Base-by-base conservation (phyloP, 805 yeast species). In the Schizosaccharomyces osmophilus region DNA sequence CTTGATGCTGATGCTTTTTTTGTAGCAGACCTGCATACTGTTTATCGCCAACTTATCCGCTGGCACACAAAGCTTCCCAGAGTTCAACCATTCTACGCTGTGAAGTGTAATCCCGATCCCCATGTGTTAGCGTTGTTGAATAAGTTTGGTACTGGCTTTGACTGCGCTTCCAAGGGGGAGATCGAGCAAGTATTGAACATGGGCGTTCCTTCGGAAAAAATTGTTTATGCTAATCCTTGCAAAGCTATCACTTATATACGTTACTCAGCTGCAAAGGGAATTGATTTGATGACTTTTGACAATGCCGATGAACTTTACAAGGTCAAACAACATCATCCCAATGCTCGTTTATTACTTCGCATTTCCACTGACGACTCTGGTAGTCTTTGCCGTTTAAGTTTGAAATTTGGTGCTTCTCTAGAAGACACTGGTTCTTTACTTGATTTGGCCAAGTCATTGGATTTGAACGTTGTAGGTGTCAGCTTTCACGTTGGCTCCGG, bases 401-500 rank as follows among this genome's bases (percentile, higher is more conserved):
- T 89, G 67, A 90, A 90, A 72, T 90, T 85, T 70, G 98, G 98
- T 39, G 89, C 95, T 59, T 75, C 82, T 29, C 67, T 85, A 64
- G 70, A 72, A 1, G 74, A 77, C 26, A 82, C 85, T 3, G 68
- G 75, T 48, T 67, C 72, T 19, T 74, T 90, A 68, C 75, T 90
- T 64, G 75, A 77, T 6, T 71, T 78, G 63, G 90, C 95, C 59
- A 74, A 77, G 63, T 75, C 77, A 61, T 73, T 87, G 61, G 80
- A 75, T 1, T 76, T 90, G 66, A 74, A 79, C 63, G 78, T 90
- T 45, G 80, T 73, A 17, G 98, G 98, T 61, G 89, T 89, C 43
- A 88, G 95, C 3, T 90, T 90, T 78, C 98, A 90, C 70, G 86
- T 89, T 63, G 98, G 98, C 0, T 86, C 95, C 1, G 97, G 97